These are phyloP conservation scores for Suhomyces kilbournensis DNA, from an alignment of 805 yeast species.

Conservation along the genomic window DNA sequence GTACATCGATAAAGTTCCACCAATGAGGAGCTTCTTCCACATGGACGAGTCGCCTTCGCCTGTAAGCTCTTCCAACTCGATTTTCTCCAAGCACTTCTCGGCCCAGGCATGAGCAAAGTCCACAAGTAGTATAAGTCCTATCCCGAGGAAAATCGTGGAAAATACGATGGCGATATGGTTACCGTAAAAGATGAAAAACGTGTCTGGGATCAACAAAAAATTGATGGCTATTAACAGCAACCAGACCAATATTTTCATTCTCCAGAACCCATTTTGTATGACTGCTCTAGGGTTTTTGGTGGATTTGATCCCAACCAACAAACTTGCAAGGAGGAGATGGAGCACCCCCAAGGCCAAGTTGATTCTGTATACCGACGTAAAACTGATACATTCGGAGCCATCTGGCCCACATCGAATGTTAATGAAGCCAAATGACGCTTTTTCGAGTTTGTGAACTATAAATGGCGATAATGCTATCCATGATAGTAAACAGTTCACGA, in stretches of 20 bases:
- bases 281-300: conserved; percentile 74
- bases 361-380: conserved; percentile 89
- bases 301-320: conserved; percentile 72
- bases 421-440: conserved; percentile 64
- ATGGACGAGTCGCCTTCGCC: conserved; percentile 53
- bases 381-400: conserved; percentile 80
- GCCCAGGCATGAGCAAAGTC: conserved; percentile 99
- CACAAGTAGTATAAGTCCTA: conserved; percentile 85
- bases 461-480: conserved; percentile 92
- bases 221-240: conserved; percentile 53
- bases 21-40: conserved; percentile 79
- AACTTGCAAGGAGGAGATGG: conserved; percentile 67
- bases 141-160: conserved; percentile 80
- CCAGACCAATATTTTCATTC: conserved; percentile 65
- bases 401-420: conserved; percentile 66
- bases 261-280: conserved; percentile 93
- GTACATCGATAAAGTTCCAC: conserved; percentile 89
- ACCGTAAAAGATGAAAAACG: conserved; percentile 85
- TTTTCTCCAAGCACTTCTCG: conserved; percentile 86
- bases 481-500: conserved; percentile 76
- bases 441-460: conserved; percentile 69
- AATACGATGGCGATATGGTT: conserved; percentile 82
- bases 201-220: conserved; percentile 76
- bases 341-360: conserved; percentile 82
- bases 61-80: conserved; percentile 67